These are phyloP conservation scores for Flaveria robusta DNA, from an alignment of 129 eudicot species.

Conservation along the genomic window DNA sequence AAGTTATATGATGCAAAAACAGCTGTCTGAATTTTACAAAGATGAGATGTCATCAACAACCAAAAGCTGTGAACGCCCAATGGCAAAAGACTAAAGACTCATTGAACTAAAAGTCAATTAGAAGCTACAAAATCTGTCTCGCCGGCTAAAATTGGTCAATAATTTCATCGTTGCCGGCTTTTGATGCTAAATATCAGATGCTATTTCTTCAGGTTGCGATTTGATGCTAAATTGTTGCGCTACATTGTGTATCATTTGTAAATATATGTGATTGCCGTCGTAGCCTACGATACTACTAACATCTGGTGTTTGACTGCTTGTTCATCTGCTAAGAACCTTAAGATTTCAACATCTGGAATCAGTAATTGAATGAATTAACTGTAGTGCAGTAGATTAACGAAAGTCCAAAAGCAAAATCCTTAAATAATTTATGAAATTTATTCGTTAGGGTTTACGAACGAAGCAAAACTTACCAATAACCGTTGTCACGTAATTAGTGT, in stretches of 20 bases:
- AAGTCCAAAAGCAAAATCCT: constrained; percentile 8
- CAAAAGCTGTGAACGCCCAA: constrained; percentile 40
- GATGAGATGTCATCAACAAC: constrained; percentile 37
- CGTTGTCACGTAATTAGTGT: background rate
- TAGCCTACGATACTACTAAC: too few relatives aligned
- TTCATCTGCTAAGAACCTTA: background rate
- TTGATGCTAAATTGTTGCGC: constrained; percentile 20
- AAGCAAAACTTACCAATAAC: background rate
- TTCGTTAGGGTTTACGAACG: background rate
- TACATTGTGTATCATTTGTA: constrained; percentile 1
- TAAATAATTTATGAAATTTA: background rate
- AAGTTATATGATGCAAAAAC: constrained; percentile 35
- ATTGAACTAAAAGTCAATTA: constrained; percentile 5
- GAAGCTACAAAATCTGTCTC: constrained; percentile 17
- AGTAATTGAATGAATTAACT: background rate
- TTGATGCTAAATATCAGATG: constrained; percentile 9
- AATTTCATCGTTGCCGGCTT: constrained; percentile 24
- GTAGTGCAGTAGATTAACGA: background rate
- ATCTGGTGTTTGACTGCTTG: too few relatives aligned
- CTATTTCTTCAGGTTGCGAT: background rate
- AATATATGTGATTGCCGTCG: too few relatives aligned
- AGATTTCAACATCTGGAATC: background rate
- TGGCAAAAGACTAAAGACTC: constrained; percentile 23
- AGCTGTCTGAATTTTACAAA: constrained; percentile 53
- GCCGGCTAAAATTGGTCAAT: constrained; percentile 20